These are phyloP conservation scores for Eudorina sp. DNA, from an alignment of 139 green algal species.

Conservation along the genomic window DNA sequence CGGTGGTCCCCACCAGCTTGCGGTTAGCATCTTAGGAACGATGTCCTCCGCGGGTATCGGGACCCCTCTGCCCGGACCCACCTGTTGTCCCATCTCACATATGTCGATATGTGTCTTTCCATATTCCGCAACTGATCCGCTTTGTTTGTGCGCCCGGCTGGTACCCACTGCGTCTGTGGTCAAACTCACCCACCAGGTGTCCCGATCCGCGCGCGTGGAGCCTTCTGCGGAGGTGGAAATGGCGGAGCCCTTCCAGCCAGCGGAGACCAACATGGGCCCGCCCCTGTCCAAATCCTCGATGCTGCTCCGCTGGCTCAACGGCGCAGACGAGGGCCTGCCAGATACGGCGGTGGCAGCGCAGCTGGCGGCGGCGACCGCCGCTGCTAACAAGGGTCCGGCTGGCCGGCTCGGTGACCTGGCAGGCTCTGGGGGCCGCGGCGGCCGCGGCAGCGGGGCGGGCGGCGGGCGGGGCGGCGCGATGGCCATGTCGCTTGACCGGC, in stretches of 20 bases:
- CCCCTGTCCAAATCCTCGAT: constrained; percentile 45
- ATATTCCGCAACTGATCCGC: too few species aligned
- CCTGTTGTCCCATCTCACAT: too few species aligned
- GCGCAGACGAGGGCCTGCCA: background rate
- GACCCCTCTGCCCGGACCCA: too few species aligned
- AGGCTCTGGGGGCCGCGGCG: background rate
- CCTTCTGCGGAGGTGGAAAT: constrained; percentile 39
- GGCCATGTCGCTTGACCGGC: background rate
- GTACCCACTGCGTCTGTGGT: too few species aligned
- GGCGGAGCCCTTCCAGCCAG: constrained; percentile 1
- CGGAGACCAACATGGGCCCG: constrained; percentile 37
- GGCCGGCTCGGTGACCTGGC: background rate
- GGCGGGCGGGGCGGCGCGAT: too few species aligned
- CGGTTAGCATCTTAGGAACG: too few species aligned
- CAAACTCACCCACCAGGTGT: constrained; percentile 11
- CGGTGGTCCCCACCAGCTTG: too few species aligned
- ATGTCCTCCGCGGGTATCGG: too few species aligned
- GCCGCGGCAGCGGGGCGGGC: background rate
- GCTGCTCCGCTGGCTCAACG: constrained; percentile 45
- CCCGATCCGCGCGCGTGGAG: constrained; percentile 38
- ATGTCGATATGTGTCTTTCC: too few species aligned
- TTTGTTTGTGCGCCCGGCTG: too few species aligned
- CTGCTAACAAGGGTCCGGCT: background rate
- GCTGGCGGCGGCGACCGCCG: background rate
- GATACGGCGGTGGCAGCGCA: background rate